Base-by-base conservation (phyloP, 225 moss, liverwort and hornwort genomes). In the Sphagnum tenellum region DNA sequence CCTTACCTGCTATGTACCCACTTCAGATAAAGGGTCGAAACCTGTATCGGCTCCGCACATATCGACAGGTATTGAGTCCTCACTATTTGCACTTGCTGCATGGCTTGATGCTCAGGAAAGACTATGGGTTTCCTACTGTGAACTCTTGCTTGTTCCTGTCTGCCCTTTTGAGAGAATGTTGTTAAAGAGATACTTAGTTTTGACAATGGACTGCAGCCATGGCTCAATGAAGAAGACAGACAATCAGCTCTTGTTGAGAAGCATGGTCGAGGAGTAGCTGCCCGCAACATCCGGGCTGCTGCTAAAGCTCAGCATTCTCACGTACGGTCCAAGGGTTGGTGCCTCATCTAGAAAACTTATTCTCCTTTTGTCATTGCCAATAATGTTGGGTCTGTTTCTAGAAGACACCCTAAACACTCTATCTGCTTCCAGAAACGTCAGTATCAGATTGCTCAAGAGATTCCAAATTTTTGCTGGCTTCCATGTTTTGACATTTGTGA, bases 21-120 rank as follows among this genome's bases (percentile, higher is more conserved):
- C 65, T 98, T 47, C 71, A 67, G 50, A 81, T 98, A 62, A 93
- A 82, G 76, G 98, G 98, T 50, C 88, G 93, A 62, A 98, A 93
- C 64, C 74, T 98, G 56, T 98, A 93, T 63, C 85, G 74, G 57
- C 60, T 73, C 50, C 77, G 50, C 50, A 90, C 89, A 5, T 62
- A 77, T 51, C 81, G 98, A 69, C 93, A 93, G 89, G 96, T 93
- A 29, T 29, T 29, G 29, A 29, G 29, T 29, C 29, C 29, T 29
- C 29, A 29, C 0, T 29, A 29, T 29, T 29, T 29, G 29, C 1
- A 29, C 29, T 29, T 29, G 29, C 29, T 29, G 29, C 29, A 29
- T 29, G 29, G 29, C 29, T 29, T 29, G 29, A 29, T 29, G 29
- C 29, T 29, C 29, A 29, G 29, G 29, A 29, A 29, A 29, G 29